Percentiles rank a stretch among this genome's conserved stretches.
These are phyloP conservation scores for Oryza rufipogon DNA, from an alignment of 176 grass and related monocot species.

Conservation along the genomic window DNA sequence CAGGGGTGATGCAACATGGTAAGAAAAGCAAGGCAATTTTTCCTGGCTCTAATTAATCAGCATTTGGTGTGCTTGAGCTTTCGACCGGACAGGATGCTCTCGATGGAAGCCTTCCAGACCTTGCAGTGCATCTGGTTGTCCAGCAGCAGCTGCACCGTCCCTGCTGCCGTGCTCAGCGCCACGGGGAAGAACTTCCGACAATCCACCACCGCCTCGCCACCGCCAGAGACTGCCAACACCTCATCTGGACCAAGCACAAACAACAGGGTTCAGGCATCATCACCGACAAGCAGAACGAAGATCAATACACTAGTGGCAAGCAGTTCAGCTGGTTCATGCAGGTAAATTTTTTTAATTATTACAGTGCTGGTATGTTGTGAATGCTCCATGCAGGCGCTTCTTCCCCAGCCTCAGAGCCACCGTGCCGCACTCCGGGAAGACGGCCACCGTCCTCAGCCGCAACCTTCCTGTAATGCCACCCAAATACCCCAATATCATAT, in stretches of 20 bases:
- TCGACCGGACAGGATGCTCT: conserved; percentile 48
- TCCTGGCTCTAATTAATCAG: not conserved
- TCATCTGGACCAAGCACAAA: conserved; percentile 54
- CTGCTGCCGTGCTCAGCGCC: conserved; percentile 51
- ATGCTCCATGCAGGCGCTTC: conserved; percentile 67
- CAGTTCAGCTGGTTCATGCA: not conserved
- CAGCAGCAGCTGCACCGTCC: conserved; percentile 68
- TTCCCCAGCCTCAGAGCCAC: conserved; percentile 65
- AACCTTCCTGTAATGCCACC: conserved; percentile 60
- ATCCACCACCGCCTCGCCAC: conserved; percentile 42
- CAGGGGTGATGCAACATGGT: not conserved
- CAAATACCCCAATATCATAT: not conserved
- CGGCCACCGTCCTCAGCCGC: conserved; percentile 55
- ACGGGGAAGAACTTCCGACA: conserved; percentile 50
- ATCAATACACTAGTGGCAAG: not conserved
- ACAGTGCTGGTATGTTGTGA: conserved; percentile 44
- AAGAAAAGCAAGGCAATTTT: not conserved
- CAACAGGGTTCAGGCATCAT: not conserved
- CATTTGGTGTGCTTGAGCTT: conserved; percentile 31
- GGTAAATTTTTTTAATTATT: not conserved
- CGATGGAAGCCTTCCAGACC: conserved; percentile 76
- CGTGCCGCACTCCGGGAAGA: conserved; percentile 50
- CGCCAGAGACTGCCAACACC: conserved; percentile 40
- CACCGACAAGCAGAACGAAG: not conserved
- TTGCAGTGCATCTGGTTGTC: conserved; percentile 71